Base-by-base conservation (phyloP, 257 asterid genomes). In the Jacaranda mimosifolia region DNA sequence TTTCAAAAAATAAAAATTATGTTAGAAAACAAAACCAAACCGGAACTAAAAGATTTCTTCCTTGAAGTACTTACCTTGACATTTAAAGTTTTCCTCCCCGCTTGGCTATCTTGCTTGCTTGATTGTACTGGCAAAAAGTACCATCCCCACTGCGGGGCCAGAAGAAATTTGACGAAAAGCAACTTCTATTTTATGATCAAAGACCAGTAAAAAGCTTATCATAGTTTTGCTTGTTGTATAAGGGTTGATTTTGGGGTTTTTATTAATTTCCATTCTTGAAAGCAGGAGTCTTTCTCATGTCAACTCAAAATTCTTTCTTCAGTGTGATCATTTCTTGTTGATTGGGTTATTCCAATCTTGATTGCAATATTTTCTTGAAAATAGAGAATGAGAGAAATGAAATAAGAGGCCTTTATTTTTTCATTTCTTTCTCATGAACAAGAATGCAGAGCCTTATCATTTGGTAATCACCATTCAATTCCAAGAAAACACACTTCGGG, bases 301-400 rank as follows among this genome's bases (percentile, higher is more conserved):
- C 72, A 55, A 68, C 64, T 82, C 55, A 46, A 26, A 56, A 77
- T 69, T 12, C 74, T 40, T 70, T 53, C 71, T 26, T 71, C 48
- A 60, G 65, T 71, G 46, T 49, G 70, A 51, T 79, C 78, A 76
- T 83, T 78, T 73, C 85, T 66, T 80, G 79, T 64, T 63, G 73
- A 80, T 82, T 74, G 80, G 82, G 72, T 80, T 75, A 74, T 82
- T 56, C 85, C 82, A 68, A 42, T 64, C 84, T 80, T 74, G 76
- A 43, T 75, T 64, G 60, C 55, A 53, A 18, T 13, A 57, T 57
- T 26, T 59, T 59, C 65, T 59, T 18, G 63, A 9, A 53, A 63
- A 11, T 65, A 63, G 62, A 17, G n/a, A 55, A 53, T 52, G 58
- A 13, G 21, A 52, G 58, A 52, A 52, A 55, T 55, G 19, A 53